Evolutionary conservation across 192 early-diverging fungal species (phyloP).

Genomic region (Coemansia sp.): DNA sequence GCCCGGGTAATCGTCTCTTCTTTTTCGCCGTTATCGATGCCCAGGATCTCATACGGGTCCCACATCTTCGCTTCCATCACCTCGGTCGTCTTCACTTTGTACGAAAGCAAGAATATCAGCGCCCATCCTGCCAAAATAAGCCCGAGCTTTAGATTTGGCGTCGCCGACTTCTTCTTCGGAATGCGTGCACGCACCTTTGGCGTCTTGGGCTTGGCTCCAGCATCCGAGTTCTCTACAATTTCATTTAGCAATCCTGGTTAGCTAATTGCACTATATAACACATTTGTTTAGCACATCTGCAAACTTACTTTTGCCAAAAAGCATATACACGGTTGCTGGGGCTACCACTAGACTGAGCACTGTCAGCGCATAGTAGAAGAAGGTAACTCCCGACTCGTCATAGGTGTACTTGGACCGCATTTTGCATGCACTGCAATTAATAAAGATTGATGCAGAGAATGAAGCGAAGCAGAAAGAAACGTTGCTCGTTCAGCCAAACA

Average conservation of each 20-base stretch:
- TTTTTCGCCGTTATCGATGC: constrained; percentile 60
- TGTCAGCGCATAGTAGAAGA: constrained; percentile 91
- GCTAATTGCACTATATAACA: neutral
- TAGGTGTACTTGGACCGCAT: constrained; percentile 83
- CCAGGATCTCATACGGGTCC: constrained; percentile 95
- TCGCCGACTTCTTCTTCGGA: constrained; percentile 26
- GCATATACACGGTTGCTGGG: constrained; percentile 64
- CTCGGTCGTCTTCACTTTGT: constrained; percentile 59
- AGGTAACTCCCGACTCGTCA: constrained; percentile 92
- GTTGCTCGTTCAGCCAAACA: neutral
- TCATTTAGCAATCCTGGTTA: neutral
- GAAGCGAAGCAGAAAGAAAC: neutral
- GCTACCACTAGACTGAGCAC: constrained; percentile 79
- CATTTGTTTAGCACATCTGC: neutral
- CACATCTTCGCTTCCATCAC: constrained; percentile 68
- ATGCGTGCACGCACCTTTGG: constrained; percentile 41
- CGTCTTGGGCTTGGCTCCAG: constrained; percentile 43
- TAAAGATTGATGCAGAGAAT: constrained; percentile 4
- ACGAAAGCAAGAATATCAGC: constrained; percentile 47
- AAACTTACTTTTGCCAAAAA: constrained; percentile 42
- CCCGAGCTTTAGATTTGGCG: constrained; percentile 33
- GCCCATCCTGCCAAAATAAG: constrained; percentile 45
- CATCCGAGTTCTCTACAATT: constrained; percentile 21
- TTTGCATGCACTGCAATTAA: constrained; percentile 21
- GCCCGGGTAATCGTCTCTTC: constrained; percentile 65